phyloP scores from a whole-genome alignment of 768 basidiomycete genomes.

The Termitomyces sp. region DNA sequence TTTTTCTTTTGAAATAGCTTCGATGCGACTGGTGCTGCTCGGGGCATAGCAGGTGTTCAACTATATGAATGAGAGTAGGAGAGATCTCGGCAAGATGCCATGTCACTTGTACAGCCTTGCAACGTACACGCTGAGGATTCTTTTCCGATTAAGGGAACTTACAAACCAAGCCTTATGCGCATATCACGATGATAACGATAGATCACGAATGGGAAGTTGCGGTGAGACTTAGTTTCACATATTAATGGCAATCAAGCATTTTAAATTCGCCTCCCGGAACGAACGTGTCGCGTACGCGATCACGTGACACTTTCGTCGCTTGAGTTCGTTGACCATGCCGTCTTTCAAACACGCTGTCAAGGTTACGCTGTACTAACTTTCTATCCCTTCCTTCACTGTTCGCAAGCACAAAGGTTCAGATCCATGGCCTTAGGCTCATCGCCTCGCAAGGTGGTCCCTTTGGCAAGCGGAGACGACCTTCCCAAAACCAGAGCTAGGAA shows the following conservation, averaged over 20 bases:
- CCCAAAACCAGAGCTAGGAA: slow-evolving; percentile 37
- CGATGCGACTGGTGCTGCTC: neutral
- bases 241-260: neutral
- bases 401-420: neutral
- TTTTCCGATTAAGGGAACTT: slow-evolving; percentile 1
- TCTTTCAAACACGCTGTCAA: slow-evolving; percentile 2
- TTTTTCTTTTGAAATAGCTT: neutral
- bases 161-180: neutral
- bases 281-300: slow-evolving; percentile 1
- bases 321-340: slow-evolving; percentile 14
- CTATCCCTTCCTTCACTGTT: slow-evolving; percentile 2
- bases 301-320: slow-evolving; percentile 23
- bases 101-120: slow-evolving; percentile 5
- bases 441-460: slow-evolving; percentile 68
- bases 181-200: neutral
- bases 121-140: neutral
- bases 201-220: neutral
- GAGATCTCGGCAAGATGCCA: neutral
- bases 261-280: neutral
- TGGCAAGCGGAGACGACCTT: slow-evolving; percentile 68
- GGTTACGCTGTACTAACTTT: slow-evolving; percentile 7
- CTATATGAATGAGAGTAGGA: neutral
- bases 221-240: neutral
- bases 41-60: neutral
- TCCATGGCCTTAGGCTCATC: slow-evolving; percentile 62